Base-by-base conservation (phyloP, 257 asterid species). In the Jacaranda copaia region DNA sequence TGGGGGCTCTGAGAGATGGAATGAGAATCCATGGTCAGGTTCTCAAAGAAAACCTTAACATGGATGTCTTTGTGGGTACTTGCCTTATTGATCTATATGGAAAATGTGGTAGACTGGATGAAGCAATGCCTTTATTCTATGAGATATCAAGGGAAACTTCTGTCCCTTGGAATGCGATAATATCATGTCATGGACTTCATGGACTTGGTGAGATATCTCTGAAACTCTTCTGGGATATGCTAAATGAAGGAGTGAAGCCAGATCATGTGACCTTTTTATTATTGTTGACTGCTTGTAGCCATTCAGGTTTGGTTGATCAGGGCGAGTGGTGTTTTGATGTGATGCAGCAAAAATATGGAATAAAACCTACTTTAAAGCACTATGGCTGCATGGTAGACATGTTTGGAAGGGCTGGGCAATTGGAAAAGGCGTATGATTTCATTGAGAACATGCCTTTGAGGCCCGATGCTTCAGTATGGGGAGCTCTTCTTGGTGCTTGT, bases 361-460 rank as follows among this genome's bases (percentile, higher is more conserved):
- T 91, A 57, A 81, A 74, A 68, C 97, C 97, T 76, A 78, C 78
- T 58, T 66, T 88, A 61, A 87, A 83, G 80, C 95, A 92, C 80
- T 89, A 87, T 68, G 88, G 97, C 10, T 90, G 94, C 82, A 82
- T 90, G 89, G 97, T 89, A 16, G 97, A 90, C 85, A 77, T 92
- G 85, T 79, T 83, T 84, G 97, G 92, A 42, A 81, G 97, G 81
- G 92, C 97, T 58, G 96, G 93, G 43, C 68, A 63, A 20, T 59
- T 93, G 70, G 87, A 87, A 81, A 82, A 15, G 19, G 96, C 96
- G 6, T 87, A 84, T 67, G 35, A 72, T 45, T 85, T 90, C 73
- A 87, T 88, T 10, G 76, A 67, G 36, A 71, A 68, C 68, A 88
- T 89, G 93, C 93, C 90, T 46, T 66, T 87, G 81, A 81, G 39